Percentiles rank a stretch among this genome's conserved stretches.
These are phyloP conservation scores for Scheffersomyces lignicola DNA, from an alignment of 1,139 yeast genomes.

Conservation along the genomic window DNA sequence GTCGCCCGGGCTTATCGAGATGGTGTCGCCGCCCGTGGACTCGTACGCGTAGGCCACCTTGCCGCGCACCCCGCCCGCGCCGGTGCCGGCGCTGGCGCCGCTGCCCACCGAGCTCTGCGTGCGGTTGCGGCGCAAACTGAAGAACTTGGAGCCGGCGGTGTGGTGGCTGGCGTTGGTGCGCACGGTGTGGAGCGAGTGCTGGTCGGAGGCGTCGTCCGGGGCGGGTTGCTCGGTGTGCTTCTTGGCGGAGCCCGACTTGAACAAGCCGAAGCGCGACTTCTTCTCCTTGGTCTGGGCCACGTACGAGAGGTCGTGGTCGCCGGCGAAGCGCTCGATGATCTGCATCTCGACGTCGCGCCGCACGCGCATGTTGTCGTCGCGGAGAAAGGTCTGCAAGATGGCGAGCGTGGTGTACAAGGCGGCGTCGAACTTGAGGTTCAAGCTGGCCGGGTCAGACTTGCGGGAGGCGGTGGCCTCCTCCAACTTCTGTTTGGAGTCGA, in stretches of 20 bases:
- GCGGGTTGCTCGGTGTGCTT: slow-evolving; percentile 4
- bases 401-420: slow-evolving; percentile 55
- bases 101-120: slow-evolving; percentile 19
- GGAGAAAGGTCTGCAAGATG: slow-evolving; percentile 61
- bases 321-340: slow-evolving; percentile 83
- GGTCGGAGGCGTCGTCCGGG: slow-evolving; percentile 18
- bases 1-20: slow-evolving; percentile 63
- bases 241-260: slow-evolving; percentile 26
- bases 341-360: slow-evolving; percentile 85
- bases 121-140: slow-evolving; percentile 38
- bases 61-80: slow-evolving; percentile 29
- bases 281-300: slow-evolving; percentile 45
- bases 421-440: slow-evolving; percentile 54
- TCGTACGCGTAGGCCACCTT: slow-evolving; percentile 67
- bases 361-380: slow-evolving; percentile 73
- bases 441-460: slow-evolving; percentile 26
- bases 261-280: slow-evolving; percentile 56
- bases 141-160: slow-evolving; percentile 29
- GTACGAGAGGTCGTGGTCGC: slow-evolving; percentile 65
- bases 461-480: slow-evolving; percentile 48
- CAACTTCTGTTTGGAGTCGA: slow-evolving; percentile 48
- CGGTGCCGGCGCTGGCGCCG: slow-evolving; percentile 16
- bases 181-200: slow-evolving; percentile 34
- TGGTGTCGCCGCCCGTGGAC: slow-evolving; percentile 77
- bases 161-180: slow-evolving; percentile 28